phyloP scores from a whole-genome alignment of 768 basidiomycete genomes.

The Tylopilus sp. region DNA sequence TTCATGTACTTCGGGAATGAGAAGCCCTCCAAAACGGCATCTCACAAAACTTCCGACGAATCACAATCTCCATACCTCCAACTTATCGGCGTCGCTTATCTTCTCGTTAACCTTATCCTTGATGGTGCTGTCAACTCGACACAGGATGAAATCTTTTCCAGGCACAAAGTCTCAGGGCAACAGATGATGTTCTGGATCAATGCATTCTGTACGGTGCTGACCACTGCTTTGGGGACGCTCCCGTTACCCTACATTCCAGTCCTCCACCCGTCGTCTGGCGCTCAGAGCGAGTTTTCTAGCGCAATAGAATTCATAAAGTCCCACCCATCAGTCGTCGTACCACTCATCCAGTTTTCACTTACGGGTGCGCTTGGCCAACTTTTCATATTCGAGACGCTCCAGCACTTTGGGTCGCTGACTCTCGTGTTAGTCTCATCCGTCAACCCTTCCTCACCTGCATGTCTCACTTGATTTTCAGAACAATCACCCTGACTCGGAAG shows the following conservation, averaged over 20 bases:
- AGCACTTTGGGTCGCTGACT: slow-evolving; percentile 87
- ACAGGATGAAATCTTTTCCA: slow-evolving; percentile 92
- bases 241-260: slow-evolving; percentile 82
- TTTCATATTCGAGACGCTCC: slow-evolving; percentile 95
- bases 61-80: slow-evolving; percentile 47
- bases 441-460: background rate
- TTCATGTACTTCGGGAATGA: slow-evolving; percentile 89
- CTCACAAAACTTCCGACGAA: slow-evolving; percentile 31
- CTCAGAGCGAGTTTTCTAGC: slow-evolving; percentile 58
- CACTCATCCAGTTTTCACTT: slow-evolving; percentile 80
- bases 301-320: slow-evolving; percentile 70
- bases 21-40: slow-evolving; percentile 35
- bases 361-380: slow-evolving; percentile 94
- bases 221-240: slow-evolving; percentile 63
- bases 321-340: slow-evolving; percentile 72
- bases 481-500: slow-evolving; percentile 94
- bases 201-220: slow-evolving; percentile 73
- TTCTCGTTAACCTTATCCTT: slow-evolving; percentile 81
- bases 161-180: slow-evolving; percentile 75
- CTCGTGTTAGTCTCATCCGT: slow-evolving; percentile 62
- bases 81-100: slow-evolving; percentile 69
- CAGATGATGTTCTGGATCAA: slow-evolving; percentile 99
- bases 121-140: slow-evolving; percentile 95
- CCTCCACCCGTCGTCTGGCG: slow-evolving; percentile 62
- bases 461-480: slow-evolving; percentile 43